Percentiles rank a stretch among this genome's conserved stretches.
phyloP scores from a whole-genome alignment of 176 grass and related monocot genomes.

The Avena insularis region DNA sequence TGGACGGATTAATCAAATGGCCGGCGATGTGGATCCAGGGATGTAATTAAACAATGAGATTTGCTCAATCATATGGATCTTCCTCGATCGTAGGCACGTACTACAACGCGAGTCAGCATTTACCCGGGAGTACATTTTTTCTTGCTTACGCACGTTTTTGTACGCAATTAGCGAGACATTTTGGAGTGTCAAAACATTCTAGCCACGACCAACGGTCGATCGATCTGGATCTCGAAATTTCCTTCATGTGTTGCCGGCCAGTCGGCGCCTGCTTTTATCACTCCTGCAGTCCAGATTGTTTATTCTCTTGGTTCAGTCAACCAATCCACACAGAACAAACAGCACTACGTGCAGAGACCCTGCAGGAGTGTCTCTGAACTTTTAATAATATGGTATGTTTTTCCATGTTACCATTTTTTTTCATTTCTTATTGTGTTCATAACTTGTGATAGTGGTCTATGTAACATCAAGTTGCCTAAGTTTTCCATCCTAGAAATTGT shows the following conservation, averaged over 20 bases:
- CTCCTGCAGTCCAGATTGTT: too few species aligned
- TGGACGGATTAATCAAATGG: slow-evolving; percentile 8
- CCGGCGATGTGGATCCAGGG: background rate
- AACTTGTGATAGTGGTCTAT: too few species aligned
- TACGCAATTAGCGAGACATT: background rate
- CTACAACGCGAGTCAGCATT: background rate
- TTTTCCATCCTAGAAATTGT: too few species aligned
- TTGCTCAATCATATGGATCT: background rate
- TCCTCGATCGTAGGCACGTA: background rate
- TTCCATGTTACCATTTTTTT: too few species aligned
- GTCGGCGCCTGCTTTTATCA: background rate
- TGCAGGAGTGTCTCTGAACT: too few species aligned
- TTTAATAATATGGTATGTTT: too few species aligned
- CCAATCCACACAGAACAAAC: too few species aligned
- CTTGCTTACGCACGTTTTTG: background rate
- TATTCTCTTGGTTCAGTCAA: too few species aligned
- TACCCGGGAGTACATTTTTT: background rate
- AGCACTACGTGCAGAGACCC: too few species aligned
- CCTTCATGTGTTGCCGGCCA: background rate
- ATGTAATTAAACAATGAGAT: slow-evolving; percentile 4
- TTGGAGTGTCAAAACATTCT: slow-evolving; percentile 3
- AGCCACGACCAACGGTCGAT: background rate
- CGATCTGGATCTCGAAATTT: background rate
- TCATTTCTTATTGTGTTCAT: too few species aligned
- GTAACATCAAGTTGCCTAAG: too few species aligned